Base-by-base conservation (phyloP, 169 alveolate genomes). In the Besnoitia besnoiti region DNA sequence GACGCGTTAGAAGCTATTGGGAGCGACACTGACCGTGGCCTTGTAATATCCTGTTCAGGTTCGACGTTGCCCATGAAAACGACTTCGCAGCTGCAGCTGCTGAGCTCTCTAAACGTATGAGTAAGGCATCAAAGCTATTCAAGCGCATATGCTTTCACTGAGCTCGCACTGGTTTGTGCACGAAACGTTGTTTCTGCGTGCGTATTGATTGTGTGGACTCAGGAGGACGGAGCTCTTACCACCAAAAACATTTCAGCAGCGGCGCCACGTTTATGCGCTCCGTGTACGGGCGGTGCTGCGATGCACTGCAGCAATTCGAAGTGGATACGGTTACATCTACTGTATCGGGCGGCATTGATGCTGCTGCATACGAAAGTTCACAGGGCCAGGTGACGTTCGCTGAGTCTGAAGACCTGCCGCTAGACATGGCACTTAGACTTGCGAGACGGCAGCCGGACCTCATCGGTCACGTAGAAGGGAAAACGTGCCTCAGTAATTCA, bases 251-350 rank as follows among this genome's bases (percentile, higher is more conserved):
- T 4, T 21, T 77, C 59, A 77, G 55, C n/a, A 19, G 21, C 44
- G 40, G 61, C 30, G 50, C 87, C 16, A 5, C 21, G 59, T 37
- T 77, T 55, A 19, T 77, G 40, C 40, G 40, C 47, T 77, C 87
- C 30, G 87, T 77, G 27, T 77, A 77, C 87, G 87, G 87, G 59
- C 40, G 27, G 59, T 42, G 59, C 59, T 77, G 87, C 47, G 87
- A 51, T 37, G n/a, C 87, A 14, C 55, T 77, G 14, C n/a, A 77
- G 59, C 19, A 19, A 55, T 24, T 77, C 21, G 61, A 0, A 21
- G 47, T 21, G 16, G 87, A 39, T 12, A 21, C 7, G 16, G 10
- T 39, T 37, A 12, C 87, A 16, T 77, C 59, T 39, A 37, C 40
- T 0, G 87, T 35, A 77, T 37, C 61, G 37, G 21, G 47, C 50